Evolutionary conservation across 495 filamentous ascomycete species (phyloP).

Genomic region (Aspergillus asperescens): DNA sequence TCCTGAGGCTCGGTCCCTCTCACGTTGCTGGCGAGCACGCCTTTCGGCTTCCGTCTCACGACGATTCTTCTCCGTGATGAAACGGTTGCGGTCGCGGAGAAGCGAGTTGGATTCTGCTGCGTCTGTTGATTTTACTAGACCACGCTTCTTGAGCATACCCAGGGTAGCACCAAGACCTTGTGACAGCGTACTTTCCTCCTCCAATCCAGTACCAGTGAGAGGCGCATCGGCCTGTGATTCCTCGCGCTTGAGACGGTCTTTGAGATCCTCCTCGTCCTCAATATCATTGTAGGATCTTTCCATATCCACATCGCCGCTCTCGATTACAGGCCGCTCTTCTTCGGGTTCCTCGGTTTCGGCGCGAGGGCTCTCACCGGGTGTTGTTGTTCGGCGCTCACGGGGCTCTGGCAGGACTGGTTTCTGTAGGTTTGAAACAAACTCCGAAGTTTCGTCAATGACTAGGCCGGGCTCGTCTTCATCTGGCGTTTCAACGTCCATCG

Average conservation of each 20-base stretch:
- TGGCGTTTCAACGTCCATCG: slow-evolving; percentile 44
- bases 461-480: slow-evolving; percentile 63
- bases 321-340: slow-evolving; percentile 42
- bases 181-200: slow-evolving; percentile 74
- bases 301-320: slow-evolving; percentile 58
- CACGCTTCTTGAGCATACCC: slow-evolving; percentile 73
- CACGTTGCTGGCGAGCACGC: slow-evolving; percentile 74
- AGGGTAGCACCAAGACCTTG: slow-evolving; percentile 77
- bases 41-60: slow-evolving; percentile 72
- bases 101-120: slow-evolving; percentile 60
- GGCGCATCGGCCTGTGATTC: slow-evolving; percentile 41
- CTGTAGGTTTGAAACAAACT: slow-evolving; percentile 84
- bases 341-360: slow-evolving; percentile 47
- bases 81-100: slow-evolving; percentile 70
- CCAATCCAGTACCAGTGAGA: slow-evolving; percentile 68
- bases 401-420: slow-evolving; percentile 62
- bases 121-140: slow-evolving; percentile 62
- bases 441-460: slow-evolving; percentile 89
- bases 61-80: slow-evolving; percentile 70
- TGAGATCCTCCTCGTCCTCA: slow-evolving; percentile 49
- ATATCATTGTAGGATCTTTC: slow-evolving; percentile 53
- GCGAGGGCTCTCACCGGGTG: slow-evolving; percentile 33
- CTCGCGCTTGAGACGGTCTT: slow-evolving; percentile 49
- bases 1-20: slow-evolving; percentile 76
- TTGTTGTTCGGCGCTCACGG: slow-evolving; percentile 41